Evolutionary conservation across 75 land plant species (phyloP).

Genomic region (Selaginella moellendorffii): DNA sequence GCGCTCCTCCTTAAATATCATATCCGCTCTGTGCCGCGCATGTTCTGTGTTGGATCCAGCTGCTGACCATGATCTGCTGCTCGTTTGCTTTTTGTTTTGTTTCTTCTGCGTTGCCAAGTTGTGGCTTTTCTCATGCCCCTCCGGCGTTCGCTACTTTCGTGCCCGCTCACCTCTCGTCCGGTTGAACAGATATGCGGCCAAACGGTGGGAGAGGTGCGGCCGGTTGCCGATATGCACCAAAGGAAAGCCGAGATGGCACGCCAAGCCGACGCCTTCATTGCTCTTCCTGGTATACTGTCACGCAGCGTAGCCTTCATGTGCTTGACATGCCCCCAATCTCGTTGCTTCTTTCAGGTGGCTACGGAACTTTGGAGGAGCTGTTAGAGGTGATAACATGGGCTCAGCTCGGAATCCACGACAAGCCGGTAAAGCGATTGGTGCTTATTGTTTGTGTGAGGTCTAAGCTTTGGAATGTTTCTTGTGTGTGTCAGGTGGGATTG

Average conservation of each 20-base stretch:
- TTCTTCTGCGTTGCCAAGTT: no score
- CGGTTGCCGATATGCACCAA: conserved; percentile 59
- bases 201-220: conserved; percentile 42
- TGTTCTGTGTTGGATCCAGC: conserved; percentile 2
- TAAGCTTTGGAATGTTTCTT: no score
- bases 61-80: background rate
- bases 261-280: conserved; percentile 64
- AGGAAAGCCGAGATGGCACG: conserved; percentile 66
- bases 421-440: conserved; percentile 64
- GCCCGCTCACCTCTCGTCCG: no score
- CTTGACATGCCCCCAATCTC: background rate
- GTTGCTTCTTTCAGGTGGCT: background rate
- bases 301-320: background rate
- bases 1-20: background rate
- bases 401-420: conserved; percentile 39
- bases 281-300: conserved; percentile 45
- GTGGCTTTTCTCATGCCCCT: no score
- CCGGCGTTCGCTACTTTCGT: no score
- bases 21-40: no score
- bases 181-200: conserved; percentile 49
- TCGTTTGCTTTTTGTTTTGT: background rate
- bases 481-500: conserved; percentile 5
- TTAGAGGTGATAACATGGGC: conserved; percentile 43
- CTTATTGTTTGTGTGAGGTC: no score
- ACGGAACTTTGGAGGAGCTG: conserved; percentile 25